phyloP scores from a whole-genome alignment of 2,329 filamentous ascomycete genomes.

The Xylaria sp. region DNA sequence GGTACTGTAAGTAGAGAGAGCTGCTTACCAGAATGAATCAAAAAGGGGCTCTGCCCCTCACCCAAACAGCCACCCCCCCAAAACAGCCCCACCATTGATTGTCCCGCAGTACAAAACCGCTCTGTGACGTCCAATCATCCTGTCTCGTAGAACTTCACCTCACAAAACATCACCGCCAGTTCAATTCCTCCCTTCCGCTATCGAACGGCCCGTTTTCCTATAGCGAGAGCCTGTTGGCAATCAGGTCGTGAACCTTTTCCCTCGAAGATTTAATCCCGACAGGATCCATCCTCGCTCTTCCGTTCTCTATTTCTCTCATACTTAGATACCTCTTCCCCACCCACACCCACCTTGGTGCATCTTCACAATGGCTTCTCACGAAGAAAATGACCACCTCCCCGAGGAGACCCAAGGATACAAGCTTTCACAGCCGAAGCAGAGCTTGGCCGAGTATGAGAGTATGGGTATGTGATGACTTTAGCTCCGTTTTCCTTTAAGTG shows the following conservation, averaged over 20 bases:
- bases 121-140: slow-evolving; percentile 31
- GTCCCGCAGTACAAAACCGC: slow-evolving; percentile 30
- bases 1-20: not conserved
- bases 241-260: not conserved
- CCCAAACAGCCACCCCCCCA: slow-evolving; percentile 20
- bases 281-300: not conserved
- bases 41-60: slow-evolving; percentile 31
- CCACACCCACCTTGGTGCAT: not conserved
- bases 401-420: slow-evolving; percentile 96
- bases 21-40: not conserved
- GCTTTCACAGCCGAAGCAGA: slow-evolving; percentile 96
- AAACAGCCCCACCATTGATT: slow-evolving; percentile 30
- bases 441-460: slow-evolving; percentile 89
- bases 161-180: slow-evolving; percentile 40
- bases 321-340: not conserved
- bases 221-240: not conserved
- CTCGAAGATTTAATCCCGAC: not conserved
- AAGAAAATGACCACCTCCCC: slow-evolving; percentile 82
- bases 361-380: slow-evolving; percentile 67
- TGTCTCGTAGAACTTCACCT: slow-evolving; percentile 26
- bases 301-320: slow-evolving; percentile 5
- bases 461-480: slow-evolving; percentile 70
- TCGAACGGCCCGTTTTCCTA: not conserved
- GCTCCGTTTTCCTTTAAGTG: not conserved
- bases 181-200: slow-evolving; percentile 22